Conservation (phyloP, 192 early-diverging fungal genomes). For the Obelidium mucronatum region DNA sequence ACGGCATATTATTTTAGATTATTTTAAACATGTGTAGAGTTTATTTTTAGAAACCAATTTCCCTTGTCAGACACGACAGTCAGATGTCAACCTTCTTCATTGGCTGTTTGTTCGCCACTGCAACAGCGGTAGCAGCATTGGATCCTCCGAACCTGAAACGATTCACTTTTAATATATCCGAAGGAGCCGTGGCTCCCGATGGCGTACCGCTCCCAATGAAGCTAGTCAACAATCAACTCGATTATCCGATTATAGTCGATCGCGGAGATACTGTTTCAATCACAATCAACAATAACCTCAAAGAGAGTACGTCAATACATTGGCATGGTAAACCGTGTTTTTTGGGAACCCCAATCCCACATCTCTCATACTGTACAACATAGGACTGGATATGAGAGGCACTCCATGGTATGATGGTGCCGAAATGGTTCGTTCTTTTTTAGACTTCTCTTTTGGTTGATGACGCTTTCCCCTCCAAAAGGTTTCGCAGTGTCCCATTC, state of each 20-base stretch:
- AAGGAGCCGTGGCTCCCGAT: neutral
- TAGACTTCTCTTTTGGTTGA: too few species aligned
- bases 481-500: constrained; percentile 22
- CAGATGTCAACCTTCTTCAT: too few species aligned
- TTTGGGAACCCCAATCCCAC: too few species aligned
- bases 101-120: too few species aligned
- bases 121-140: too few species aligned
- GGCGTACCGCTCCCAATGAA: constrained; percentile 19
- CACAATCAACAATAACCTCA: constrained; percentile 36
- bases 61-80: too few species aligned
- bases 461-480: neutral
- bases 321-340: constrained; percentile 76
- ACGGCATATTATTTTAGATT: too few species aligned
- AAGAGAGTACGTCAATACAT: constrained; percentile 44
- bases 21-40: too few species aligned
- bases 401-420: neutral
- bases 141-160: too few species aligned
- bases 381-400: neutral
- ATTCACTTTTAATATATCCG: constrained; percentile 10
- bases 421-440: constrained; percentile 1
- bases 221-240: constrained; percentile 7
- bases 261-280: constrained; percentile 23
- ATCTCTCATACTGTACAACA: neutral
- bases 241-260: constrained; percentile 12
- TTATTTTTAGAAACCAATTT: too few species aligned